A percentile compares a stretch with the other conserved stretches of the same genome.
These are phyloP conservation scores for Xylariaceae sp. DNA, from an alignment of 2,329 filamentous ascomycete genomes.

Conservation along the genomic window DNA sequence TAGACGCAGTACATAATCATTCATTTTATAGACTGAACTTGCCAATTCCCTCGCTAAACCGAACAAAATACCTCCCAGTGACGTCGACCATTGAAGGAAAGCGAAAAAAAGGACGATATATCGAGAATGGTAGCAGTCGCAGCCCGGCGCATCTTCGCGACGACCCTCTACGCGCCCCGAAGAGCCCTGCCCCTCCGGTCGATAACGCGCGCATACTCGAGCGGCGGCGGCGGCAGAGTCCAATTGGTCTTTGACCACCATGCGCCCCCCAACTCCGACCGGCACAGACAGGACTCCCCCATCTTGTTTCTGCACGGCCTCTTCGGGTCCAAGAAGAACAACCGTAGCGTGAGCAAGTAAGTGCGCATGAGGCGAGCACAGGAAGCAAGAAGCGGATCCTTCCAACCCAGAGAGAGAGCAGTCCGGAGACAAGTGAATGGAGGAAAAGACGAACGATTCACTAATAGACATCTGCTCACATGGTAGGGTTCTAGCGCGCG, in stretches of 20 bases:
- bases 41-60: no score
- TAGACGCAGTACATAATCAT: no score
- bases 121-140: neutral
- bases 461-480: constrained; percentile 1
- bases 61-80: no score
- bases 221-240: constrained; percentile 6
- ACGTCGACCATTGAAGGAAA: no score
- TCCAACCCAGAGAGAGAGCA: no score
- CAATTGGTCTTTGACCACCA: constrained; percentile 62
- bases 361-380: constrained; percentile 27
- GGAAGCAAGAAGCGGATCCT: no score
- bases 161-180: no score
- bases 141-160: constrained; percentile 1
- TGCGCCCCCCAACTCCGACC: constrained; percentile 44
- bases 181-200: constrained; percentile 4
- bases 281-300: constrained; percentile 45
- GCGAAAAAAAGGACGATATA: neutral
- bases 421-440: no score
- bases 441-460: neutral
- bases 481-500: constrained; percentile 68
- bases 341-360: constrained; percentile 89
- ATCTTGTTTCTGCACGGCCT: constrained; percentile 89
- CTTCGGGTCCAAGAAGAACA: constrained; percentile 94
- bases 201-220: constrained; percentile 10
- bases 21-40: no score